These are phyloP conservation scores for Torrubiella hemipterigena DNA, from an alignment of 2,329 filamentous ascomycete genomes.

Conservation along the genomic window DNA sequence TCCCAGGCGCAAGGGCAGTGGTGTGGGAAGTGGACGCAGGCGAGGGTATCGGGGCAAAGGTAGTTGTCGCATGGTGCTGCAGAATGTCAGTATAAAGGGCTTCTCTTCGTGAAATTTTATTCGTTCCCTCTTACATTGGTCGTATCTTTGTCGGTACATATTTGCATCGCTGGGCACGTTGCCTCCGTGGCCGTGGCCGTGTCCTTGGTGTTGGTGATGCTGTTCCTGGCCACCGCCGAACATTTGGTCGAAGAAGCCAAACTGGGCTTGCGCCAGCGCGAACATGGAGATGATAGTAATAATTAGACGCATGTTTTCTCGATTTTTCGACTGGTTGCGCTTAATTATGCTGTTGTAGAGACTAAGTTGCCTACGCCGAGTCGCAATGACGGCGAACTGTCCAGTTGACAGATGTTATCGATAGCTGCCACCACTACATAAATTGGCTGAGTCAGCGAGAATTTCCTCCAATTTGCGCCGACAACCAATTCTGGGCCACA, in stretches of 20 bases:
- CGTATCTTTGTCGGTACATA: conserved; percentile 65
- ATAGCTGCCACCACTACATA: no score
- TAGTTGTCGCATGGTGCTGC: conserved; percentile 83
- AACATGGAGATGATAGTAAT: conserved; percentile 46
- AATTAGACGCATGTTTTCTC: conserved; percentile 10
- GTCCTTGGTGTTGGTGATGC: conserved; percentile 47
- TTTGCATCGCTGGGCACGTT: no score
- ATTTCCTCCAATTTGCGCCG: no score
- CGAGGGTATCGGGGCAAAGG: conserved; percentile 85
- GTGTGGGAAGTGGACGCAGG: conserved; percentile 92
- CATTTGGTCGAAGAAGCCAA: conserved; percentile 96
- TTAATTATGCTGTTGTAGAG: no score
- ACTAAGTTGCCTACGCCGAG: no score
- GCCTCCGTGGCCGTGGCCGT: conserved; percentile 71
- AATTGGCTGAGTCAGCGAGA: no score
- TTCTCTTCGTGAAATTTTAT: conserved; percentile 3
- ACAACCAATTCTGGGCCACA: no score
- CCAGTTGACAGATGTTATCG: no score
- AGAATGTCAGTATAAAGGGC: conserved; percentile 1
- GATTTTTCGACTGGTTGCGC: conserved; percentile 22
- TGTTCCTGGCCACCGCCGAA: conserved; percentile 50
- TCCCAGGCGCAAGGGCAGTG: conserved; percentile 91
- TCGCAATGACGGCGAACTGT: no score
- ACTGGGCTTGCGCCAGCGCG: conserved; percentile 60
- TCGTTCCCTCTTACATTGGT: conserved; percentile 54